These are phyloP conservation scores for Macrophomina phaseolina DNA, from an alignment of 2,329 filamentous ascomycete species.

Conservation along the genomic window DNA sequence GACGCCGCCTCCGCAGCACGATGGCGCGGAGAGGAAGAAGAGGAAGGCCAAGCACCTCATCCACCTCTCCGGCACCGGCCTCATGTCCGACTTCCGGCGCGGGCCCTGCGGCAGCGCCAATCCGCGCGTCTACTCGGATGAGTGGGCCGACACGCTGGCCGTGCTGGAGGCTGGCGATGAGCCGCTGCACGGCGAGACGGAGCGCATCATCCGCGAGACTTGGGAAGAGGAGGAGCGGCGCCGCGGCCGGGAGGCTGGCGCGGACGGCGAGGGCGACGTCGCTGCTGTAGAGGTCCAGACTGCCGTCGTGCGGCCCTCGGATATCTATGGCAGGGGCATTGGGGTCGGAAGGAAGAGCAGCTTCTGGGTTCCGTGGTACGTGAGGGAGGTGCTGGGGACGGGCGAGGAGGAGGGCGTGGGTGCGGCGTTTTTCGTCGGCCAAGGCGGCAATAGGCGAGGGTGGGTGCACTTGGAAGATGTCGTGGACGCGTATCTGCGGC, in stretches of 20 bases:
- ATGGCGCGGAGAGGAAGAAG: constrained; percentile 36
- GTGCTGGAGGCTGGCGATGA: constrained; percentile 49
- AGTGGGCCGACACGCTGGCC: constrained; percentile 62
- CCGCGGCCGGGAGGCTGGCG: neutral
- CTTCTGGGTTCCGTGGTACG: constrained; percentile 57
- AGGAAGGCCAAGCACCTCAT: constrained; percentile 56
- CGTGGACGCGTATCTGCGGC: constrained; percentile 57
- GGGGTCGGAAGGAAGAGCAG: constrained; percentile 62
- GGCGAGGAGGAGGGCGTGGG: constrained; percentile 38
- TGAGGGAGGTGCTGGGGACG: constrained; percentile 56
- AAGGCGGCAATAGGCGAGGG: constrained; percentile 64
- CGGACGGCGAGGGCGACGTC: neutral
- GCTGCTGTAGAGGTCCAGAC: constrained; percentile 29
- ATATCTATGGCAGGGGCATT: constrained; percentile 66
- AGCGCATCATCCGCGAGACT: constrained; percentile 67
- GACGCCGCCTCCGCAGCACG: constrained; percentile 39
- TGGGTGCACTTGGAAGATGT: constrained; percentile 66
- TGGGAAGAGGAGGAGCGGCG: neutral
- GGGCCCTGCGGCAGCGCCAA: constrained; percentile 50
- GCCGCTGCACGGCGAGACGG: constrained; percentile 69
- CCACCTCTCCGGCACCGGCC: constrained; percentile 62
- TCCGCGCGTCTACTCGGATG: constrained; percentile 63
- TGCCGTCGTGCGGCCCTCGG: constrained; percentile 67
- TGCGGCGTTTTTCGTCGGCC: constrained; percentile 56
- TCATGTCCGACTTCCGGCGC: constrained; percentile 45